These are phyloP conservation scores for Marasmius fiardii DNA, from an alignment of 1,284 basidiomycete genomes.

Conservation along the genomic window DNA sequence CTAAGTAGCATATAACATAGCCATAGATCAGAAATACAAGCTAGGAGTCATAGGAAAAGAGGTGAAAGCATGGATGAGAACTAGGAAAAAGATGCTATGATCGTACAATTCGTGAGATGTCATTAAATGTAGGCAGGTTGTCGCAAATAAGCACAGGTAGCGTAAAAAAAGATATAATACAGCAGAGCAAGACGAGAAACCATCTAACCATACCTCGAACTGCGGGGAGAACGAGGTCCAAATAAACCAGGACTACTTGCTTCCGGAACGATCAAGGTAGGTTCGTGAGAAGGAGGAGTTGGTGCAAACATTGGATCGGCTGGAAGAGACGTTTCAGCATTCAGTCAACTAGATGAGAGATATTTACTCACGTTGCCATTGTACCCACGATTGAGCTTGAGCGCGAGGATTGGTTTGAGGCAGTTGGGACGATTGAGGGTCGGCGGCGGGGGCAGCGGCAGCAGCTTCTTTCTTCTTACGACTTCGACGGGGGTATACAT, in stretches of 20 bases:
- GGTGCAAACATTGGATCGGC: conserved; percentile 46
- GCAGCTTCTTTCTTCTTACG: conserved; percentile 41
- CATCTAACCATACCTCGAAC: conserved; percentile 23
- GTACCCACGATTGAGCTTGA: conserved; percentile 43
- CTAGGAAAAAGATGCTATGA: not conserved
- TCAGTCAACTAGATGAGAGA: conserved; percentile 3
- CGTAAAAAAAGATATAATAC: not conserved
- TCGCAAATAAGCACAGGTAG: not conserved
- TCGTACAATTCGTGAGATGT: not conserved
- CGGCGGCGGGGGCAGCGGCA: conserved; percentile 27
- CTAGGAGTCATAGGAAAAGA: not conserved
- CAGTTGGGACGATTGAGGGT: no score
- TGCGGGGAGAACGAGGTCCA: conserved; percentile 54
- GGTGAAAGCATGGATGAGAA: not conserved
- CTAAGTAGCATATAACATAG: not conserved
- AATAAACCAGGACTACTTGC: conserved; percentile 58
- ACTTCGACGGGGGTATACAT: conserved; percentile 35
- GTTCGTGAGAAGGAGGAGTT: conserved; percentile 46
- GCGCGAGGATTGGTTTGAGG: conserved; percentile 24
- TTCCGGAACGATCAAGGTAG: conserved; percentile 54
- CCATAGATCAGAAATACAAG: not conserved
- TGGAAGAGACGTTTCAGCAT: conserved; percentile 21
- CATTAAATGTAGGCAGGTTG: not conserved
- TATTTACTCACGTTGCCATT: conserved; percentile 63
- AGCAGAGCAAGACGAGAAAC: not conserved